phyloP scores from a whole-genome alignment of 2,329 filamentous ascomycete species.

The Monascus ruber region DNA sequence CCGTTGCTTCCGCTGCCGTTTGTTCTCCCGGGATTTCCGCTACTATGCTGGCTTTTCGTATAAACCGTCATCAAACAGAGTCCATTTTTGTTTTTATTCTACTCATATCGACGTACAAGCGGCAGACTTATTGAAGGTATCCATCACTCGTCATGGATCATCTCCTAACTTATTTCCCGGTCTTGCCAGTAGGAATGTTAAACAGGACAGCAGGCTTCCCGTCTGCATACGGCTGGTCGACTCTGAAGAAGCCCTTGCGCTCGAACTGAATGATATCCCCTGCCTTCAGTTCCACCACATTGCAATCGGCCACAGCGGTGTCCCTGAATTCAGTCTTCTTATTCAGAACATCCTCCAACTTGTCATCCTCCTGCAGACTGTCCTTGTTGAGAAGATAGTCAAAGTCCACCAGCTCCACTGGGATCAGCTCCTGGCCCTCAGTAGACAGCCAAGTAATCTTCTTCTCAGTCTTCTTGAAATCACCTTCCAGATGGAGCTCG shows the following conservation, averaged over 20 bases:
- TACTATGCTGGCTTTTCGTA: no score
- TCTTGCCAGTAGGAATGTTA: constrained; percentile 58
- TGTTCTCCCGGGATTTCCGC: no score
- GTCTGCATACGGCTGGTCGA: constrained; percentile 55
- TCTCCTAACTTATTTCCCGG: constrained; percentile 16
- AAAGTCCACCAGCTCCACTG: constrained; percentile 83
- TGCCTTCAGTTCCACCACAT: constrained; percentile 64
- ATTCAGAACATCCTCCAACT: constrained; percentile 73
- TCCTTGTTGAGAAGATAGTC: constrained; percentile 95
- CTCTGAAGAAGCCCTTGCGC: constrained; percentile 80
- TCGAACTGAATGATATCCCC: constrained; percentile 94
- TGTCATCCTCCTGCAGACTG: constrained; percentile 78
- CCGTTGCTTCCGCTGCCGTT: no score
- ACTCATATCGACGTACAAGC: neutral
- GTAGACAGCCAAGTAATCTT: constrained; percentile 89
- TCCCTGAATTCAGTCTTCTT: constrained; percentile 62
- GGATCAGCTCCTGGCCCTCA: constrained; percentile 63
- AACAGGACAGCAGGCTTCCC: constrained; percentile 54
- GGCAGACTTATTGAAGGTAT: neutral
- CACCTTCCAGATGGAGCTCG: constrained; percentile 82
- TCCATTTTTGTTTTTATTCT: neutral
- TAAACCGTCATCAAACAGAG: neutral
- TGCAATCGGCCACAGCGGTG: constrained; percentile 67
- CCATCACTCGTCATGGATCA: neutral
- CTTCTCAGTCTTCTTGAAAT: constrained; percentile 92